These are phyloP conservation scores for Saitozyma sp. DNA, from an alignment of 768 basidiomycete species.

Conservation along the genomic window DNA sequence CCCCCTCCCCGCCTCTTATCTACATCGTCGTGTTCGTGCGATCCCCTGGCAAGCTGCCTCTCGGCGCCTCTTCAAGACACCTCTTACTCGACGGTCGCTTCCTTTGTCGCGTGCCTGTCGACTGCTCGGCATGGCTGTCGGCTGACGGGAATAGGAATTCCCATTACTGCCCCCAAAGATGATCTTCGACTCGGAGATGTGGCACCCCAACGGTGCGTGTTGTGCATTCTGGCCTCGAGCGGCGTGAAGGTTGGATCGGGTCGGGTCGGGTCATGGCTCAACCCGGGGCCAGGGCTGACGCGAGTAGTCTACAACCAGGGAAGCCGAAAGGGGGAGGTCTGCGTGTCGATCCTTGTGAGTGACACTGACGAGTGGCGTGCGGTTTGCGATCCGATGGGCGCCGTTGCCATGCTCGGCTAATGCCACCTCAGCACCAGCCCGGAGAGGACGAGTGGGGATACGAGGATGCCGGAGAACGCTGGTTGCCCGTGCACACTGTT, in stretches of 20 bases:
- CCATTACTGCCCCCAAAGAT: slow-evolving; percentile 92
- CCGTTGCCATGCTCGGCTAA: slow-evolving; percentile 8
- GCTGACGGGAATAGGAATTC: slow-evolving; percentile 61
- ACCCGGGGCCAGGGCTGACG: neutral
- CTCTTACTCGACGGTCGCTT: neutral
- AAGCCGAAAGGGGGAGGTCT: slow-evolving; percentile 54
- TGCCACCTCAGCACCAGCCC: slow-evolving; percentile 71
- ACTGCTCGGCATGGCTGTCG: neutral
- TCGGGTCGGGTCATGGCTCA: neutral
- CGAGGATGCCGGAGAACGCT: slow-evolving; percentile 93
- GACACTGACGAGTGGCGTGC: neutral
- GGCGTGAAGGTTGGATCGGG: no score
- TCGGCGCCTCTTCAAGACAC: no score
- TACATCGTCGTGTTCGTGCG: neutral
- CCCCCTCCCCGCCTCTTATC: slow-evolving; percentile 1
- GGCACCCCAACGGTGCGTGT: slow-evolving; percentile 56
- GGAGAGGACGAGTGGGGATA: slow-evolving; percentile 93
- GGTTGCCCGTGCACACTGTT: slow-evolving; percentile 95
- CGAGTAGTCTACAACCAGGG: slow-evolving; percentile 54
- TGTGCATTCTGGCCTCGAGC: no score
- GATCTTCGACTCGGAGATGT: slow-evolving; percentile 58
- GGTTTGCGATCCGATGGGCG: slow-evolving; percentile 1
- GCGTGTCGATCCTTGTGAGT: slow-evolving; percentile 56
- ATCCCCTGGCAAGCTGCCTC: no score
- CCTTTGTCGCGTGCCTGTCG: neutral